Base-by-base conservation (phyloP, 2,329 filamentous ascomycete genomes). In the Alternaria alternata region DNA sequence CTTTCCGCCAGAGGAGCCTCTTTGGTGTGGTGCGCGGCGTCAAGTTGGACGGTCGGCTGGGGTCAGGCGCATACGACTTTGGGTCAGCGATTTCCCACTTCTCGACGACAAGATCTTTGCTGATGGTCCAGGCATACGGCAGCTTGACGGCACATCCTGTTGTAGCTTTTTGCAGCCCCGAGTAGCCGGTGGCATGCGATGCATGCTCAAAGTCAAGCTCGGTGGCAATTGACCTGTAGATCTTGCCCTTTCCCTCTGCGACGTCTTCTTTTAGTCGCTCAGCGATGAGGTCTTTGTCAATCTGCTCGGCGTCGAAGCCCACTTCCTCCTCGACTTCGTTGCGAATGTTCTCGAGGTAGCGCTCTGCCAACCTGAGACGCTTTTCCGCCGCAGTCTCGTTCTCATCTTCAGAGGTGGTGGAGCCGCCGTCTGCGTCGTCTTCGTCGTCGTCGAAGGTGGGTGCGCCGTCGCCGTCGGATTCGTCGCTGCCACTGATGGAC, bases 261-360 rank as follows among this genome's bases (percentile, higher is more conserved):
- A 95, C 92, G 76, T 98, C 95, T 80, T 97, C 93, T 79, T 94
- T 89, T 70, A 99, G 82, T 32, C 76, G 55, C 78, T 96, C 92
- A 42, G 94, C 93, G 71, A 99, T 94, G 70, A 97, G 82, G 75
- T 99, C 95, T 60, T 91, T 86, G 80, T 98, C 95, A 59, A 99
- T 91, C 54, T 98, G 92, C 69, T 90, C 93, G 7, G 95, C 95
- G 80, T 99, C 93, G 74, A 98, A 99, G 39, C 93, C 95, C 54
- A 86, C 86, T 65, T 93, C 91, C 69, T 96, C 90, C 59, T 84
- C 78, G 26, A 83, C 80, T 69, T 97, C 91, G 72, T 91, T 87
- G 72, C 91, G 88, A 63, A 97, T 89, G 75, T 96, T 97, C 55
- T 97, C 91, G 55, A 99, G 86, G 78, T 99, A 98, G 72, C 92